Percentiles rank a stretch among this genome's conserved stretches.
phyloP scores from a whole-genome alignment of 106 monocot genomes.

The Amphibolis antarctica region DNA sequence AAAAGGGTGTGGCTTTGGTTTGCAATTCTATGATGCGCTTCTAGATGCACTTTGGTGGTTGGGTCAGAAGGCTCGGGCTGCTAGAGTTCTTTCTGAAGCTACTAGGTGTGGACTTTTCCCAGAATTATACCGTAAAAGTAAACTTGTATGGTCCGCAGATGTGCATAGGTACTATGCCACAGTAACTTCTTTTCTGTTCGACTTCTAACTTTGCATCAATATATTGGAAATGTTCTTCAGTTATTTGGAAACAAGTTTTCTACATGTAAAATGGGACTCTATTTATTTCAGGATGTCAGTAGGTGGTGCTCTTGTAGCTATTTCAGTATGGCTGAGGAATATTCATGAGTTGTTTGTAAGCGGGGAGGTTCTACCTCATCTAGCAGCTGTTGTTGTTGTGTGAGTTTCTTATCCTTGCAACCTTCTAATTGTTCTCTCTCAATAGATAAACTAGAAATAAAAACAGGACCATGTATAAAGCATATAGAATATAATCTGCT shows the following conservation, averaged over 20 bases:
- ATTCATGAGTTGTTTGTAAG: conserved; percentile 35
- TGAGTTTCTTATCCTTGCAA: conserved; percentile 20
- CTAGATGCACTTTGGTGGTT: conserved; percentile 93
- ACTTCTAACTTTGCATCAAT: not conserved
- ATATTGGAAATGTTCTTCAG: not conserved
- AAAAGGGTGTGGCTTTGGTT: conserved; percentile 68
- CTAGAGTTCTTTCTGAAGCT: conserved; percentile 54
- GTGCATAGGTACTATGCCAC: conserved; percentile 57
- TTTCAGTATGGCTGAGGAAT: conserved; percentile 70
- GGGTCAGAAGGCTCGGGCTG: conserved; percentile 69
- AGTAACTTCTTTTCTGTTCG: not conserved
- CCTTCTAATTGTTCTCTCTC: conserved; percentile 1
- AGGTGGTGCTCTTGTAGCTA: conserved; percentile 75
- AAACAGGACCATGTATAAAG: not conserved
- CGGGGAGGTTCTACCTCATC: conserved; percentile 62
- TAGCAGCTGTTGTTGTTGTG: conserved; percentile 72
- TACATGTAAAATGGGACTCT: not conserved
- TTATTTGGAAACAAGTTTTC: not conserved
- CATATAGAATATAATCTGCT: not conserved
- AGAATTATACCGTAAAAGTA: conserved; percentile 63
- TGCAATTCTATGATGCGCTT: conserved; percentile 75
- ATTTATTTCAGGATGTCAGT: conserved; percentile 66
- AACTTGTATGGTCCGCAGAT: conserved; percentile 91
- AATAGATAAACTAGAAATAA: not conserved
- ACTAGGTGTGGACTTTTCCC: conserved; percentile 58